Conservation (phyloP, 495 filamentous ascomycete species). For the Aspergillus leporis region DNA sequence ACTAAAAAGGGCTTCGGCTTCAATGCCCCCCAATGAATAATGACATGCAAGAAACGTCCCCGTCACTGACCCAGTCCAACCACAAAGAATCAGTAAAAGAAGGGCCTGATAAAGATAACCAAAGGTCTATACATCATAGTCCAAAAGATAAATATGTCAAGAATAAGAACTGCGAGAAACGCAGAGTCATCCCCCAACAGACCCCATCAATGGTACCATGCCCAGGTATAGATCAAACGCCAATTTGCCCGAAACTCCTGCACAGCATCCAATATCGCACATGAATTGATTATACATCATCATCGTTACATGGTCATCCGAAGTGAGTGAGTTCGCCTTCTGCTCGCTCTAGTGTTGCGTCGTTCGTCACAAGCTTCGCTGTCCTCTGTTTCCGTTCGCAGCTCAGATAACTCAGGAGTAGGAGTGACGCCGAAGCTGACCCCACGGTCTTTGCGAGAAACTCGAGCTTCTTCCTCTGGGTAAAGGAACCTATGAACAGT, state of each 20-base stretch:
- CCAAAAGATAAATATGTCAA: not conserved
- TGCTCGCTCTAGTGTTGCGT: constrained; percentile 39
- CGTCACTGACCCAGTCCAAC: not conserved
- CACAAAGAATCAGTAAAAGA: constrained; percentile 2
- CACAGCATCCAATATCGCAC: constrained; percentile 2
- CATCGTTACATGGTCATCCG: constrained; percentile 43
- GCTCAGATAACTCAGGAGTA: constrained; percentile 42
- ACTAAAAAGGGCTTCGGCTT: not conserved
- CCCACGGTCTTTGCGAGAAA: constrained; percentile 49
- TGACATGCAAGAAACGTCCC: not conserved
- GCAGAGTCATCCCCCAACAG: not conserved
- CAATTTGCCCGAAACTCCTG: constrained; percentile 7
- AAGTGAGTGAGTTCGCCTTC: constrained; percentile 35
- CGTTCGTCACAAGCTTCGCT: constrained; percentile 36
- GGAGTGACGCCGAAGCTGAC: constrained; percentile 40
- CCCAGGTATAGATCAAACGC: constrained; percentile 2
- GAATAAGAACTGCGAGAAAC: not conserved
- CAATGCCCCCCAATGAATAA: not conserved
- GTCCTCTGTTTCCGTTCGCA: constrained; percentile 38
- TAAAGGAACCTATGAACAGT: constrained; percentile 69
- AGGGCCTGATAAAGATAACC: not conserved
- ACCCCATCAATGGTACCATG: not conserved
- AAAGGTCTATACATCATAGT: constrained; percentile 4
- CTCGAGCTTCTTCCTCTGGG: constrained; percentile 62
- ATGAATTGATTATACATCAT: not conserved